Evolutionary conservation across 2,329 filamentous ascomycete genomes (phyloP), one percentile per base, ranked within the genome.

Genomic region (Trichoderma gracile): DNA sequence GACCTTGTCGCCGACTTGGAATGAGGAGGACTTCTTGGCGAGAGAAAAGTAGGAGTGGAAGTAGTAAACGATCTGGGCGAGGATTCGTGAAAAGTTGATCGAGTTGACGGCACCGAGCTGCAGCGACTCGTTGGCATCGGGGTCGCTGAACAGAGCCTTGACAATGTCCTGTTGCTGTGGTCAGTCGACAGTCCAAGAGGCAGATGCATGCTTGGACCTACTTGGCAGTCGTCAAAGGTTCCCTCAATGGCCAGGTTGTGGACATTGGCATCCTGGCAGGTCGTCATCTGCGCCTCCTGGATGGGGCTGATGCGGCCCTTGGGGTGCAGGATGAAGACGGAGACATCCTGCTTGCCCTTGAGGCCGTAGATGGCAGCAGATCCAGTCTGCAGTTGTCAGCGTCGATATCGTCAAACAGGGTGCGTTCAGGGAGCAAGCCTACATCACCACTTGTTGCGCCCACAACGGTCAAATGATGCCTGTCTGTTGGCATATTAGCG

Each of bases 251-350:
- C 88, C 56, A 98, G 80, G 77, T 96, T 97, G 82, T 98, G 92
- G 40, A 98, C 94, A 74, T 98, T 98, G 66, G 85, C 80, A 75
- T 98, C 95, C 47, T 92, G 81, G 38, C 95, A 91, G 0, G 94
- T 97, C 0, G 93, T 97, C 95, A 99, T 98, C 80, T 98, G 95
- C 4, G 91, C 90, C 78, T 98, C 92, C 77, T 98, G 95, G 64
- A 98, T 91, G 17, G 93, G 91, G 75, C 89, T 93, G 67, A 98
- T 90, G 69, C 92, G 90, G 67, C 93, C 94, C 77, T 95, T 92
- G 27, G 95, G 95, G 76, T 95, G 90, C 72, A 98, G 84, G 74
- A 99, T 98, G 80, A 96, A 95, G 63, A 98, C 91, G 0, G 92
- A 96, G 15, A 97, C 91, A 82, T 99, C 94, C 79, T 96, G 93